Conservation (phyloP, 805 yeast genomes). For the Naumovozyma baii region DNA sequence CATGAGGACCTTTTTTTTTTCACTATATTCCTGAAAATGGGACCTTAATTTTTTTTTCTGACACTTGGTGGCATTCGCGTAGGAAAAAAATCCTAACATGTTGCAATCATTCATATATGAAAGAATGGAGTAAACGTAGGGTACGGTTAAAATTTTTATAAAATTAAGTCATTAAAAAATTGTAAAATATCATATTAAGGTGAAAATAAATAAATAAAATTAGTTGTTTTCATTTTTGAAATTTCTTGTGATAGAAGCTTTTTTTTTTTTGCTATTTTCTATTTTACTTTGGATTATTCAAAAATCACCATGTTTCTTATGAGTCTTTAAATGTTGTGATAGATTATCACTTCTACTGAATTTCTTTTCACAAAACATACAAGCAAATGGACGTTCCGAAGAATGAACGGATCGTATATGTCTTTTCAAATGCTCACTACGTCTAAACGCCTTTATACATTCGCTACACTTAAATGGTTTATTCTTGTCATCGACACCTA, state of each 20-base stretch:
- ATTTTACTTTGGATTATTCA: too few species aligned
- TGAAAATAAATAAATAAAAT: too few species aligned
- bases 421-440: conserved; percentile 59
- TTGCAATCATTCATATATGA: neutral
- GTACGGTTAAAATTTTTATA: neutral
- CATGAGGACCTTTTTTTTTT: too few species aligned
- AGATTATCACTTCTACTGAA: conserved; percentile 61
- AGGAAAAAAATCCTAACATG: too few species aligned
- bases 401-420: conserved; percentile 62
- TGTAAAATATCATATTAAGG: neutral
- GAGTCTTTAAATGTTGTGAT: conserved; percentile 55
- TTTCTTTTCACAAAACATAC: conserved; percentile 48
- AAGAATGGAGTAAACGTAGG: neutral
- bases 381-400: conserved; percentile 49
- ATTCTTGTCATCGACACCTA: conserved; percentile 18
- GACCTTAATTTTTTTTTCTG: too few species aligned
- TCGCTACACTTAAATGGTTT: conserved; percentile 33
- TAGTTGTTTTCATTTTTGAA: too few species aligned
- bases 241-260: too few species aligned
- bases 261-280: too few species aligned
- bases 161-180: neutral
- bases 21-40: too few species aligned
- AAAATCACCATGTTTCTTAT: conserved; percentile 32
- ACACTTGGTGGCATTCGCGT: too few species aligned
- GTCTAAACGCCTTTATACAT: conserved; percentile 41